These are phyloP conservation scores for Tolypocladium amazonense DNA, from an alignment of 2,329 filamentous ascomycete species.

Conservation along the genomic window DNA sequence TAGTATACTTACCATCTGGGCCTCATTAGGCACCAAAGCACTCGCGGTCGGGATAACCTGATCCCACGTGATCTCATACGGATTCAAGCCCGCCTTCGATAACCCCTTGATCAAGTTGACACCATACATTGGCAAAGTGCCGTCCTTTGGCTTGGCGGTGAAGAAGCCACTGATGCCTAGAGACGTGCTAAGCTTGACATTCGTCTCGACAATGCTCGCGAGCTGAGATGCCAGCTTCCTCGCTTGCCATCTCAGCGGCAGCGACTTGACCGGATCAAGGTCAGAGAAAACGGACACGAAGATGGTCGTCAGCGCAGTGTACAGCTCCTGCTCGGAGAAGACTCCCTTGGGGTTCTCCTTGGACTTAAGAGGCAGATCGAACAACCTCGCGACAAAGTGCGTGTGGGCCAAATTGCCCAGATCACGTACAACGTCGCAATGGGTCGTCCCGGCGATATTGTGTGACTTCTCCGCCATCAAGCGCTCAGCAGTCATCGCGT, in stretches of 20 bases:
- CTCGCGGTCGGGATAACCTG: constrained; percentile 59
- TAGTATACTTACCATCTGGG: constrained; percentile 43
- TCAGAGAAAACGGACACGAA: constrained; percentile 58
- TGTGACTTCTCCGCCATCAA: constrained; percentile 57
- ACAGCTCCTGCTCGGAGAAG: constrained; percentile 44
- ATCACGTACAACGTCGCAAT: constrained; percentile 62
- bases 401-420: constrained; percentile 58
- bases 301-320: constrained; percentile 53
- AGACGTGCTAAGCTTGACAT: constrained; percentile 47
- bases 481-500: constrained; percentile 47
- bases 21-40: constrained; percentile 60
- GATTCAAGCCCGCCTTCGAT: constrained; percentile 49
- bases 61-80: constrained; percentile 58
- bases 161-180: constrained; percentile 34
- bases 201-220: constrained; percentile 49
- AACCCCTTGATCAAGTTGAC: constrained; percentile 54
- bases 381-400: constrained; percentile 50
- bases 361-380: constrained; percentile 59
- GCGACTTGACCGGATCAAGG: constrained; percentile 56
- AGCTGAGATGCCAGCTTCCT: constrained; percentile 47
- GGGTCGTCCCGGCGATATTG: constrained; percentile 40
- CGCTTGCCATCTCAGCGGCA: constrained; percentile 48
- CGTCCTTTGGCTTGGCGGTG: constrained; percentile 38
- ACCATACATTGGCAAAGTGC: constrained; percentile 52
- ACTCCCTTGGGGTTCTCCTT: constrained; percentile 46